Evolutionary conservation across 495 filamentous ascomycete species (phyloP).

Genomic region (Aspergillus funiculosus): DNA sequence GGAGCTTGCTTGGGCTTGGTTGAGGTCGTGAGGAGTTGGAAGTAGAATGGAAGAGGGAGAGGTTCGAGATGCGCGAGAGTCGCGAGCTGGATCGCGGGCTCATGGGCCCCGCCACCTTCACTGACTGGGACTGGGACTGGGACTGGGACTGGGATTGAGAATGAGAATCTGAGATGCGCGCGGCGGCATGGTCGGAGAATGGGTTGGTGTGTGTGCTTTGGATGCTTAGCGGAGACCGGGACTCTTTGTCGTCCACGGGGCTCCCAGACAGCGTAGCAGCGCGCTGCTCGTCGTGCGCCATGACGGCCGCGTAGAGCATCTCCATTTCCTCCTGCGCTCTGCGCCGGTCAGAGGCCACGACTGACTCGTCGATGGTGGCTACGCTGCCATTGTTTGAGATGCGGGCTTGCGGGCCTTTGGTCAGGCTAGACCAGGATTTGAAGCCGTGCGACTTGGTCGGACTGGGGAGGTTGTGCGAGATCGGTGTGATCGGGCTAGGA

Average conservation of each 20-base stretch:
- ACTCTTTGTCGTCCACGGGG: neutral
- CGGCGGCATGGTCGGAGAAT: constrained; percentile 27
- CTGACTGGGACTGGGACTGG: neutral
- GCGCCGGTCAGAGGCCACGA: constrained; percentile 65
- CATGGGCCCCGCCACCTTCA: constrained; percentile 6
- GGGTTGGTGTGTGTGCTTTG: constrained; percentile 36
- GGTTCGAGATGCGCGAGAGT: constrained; percentile 43
- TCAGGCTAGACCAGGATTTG: constrained; percentile 40
- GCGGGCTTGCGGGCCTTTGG: constrained; percentile 32
- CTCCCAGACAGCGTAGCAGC: constrained; percentile 23
- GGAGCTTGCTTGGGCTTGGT: constrained; percentile 43
- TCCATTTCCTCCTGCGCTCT: constrained; percentile 76
- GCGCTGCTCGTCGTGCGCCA: constrained; percentile 79
- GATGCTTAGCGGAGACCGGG: constrained; percentile 13
- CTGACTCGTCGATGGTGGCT: constrained; percentile 63
- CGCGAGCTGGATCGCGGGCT: constrained; percentile 34
- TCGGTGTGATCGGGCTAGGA: constrained; percentile 42
- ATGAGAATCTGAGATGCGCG: constrained; percentile 14
- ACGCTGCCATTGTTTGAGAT: constrained; percentile 45
- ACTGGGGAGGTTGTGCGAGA: no score
- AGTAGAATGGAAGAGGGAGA: constrained; percentile 45
- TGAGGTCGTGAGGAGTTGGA: constrained; percentile 52
- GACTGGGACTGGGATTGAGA: neutral
- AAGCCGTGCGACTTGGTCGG: constrained; percentile 29
- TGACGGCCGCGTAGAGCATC: constrained; percentile 82